Conservation (phyloP, 352 stramenopile genomes). For the Globisporangium uncinulatum region DNA sequence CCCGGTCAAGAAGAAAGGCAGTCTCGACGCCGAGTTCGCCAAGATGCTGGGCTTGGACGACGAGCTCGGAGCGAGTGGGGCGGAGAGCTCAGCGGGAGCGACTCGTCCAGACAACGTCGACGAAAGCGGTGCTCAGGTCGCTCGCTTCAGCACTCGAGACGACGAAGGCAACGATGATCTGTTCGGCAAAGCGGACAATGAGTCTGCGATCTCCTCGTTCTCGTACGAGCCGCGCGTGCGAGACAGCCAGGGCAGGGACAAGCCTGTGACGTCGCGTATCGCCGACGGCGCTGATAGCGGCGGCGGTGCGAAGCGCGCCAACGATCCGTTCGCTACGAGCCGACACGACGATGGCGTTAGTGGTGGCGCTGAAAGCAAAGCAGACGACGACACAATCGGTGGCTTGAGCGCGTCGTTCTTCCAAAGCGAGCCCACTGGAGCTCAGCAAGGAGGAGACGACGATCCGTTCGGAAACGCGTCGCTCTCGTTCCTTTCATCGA, state of each 20-base stretch:
- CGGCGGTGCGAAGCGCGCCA: not conserved
- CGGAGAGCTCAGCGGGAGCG: not conserved
- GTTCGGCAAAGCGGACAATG: not conserved
- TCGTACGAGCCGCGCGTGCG: constrained; percentile 12
- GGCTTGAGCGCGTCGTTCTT: constrained; percentile 33
- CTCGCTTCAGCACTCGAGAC: constrained; percentile 3
- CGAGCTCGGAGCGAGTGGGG: constrained; percentile 12
- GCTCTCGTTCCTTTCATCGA: constrained; percentile 19
- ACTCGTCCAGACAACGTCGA: not conserved
- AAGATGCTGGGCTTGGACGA: constrained; percentile 62
- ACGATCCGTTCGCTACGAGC: constrained; percentile 6
- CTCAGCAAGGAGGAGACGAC: not conserved
- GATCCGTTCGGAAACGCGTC: constrained; percentile 11
- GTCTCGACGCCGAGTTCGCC: constrained; percentile 55
- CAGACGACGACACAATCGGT: constrained; percentile 6
- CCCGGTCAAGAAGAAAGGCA: constrained; percentile 34
- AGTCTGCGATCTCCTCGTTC: constrained; percentile 1
- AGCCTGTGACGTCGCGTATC: not conserved
- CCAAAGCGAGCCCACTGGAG: constrained; percentile 9
- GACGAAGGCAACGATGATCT: constrained; percentile 1
- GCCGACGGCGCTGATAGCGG: not conserved
- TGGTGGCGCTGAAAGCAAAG: constrained; percentile 1
- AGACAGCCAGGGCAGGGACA: constrained; percentile 1
- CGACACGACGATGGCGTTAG: not conserved
- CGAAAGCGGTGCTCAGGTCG: not conserved